Percentiles rank a stretch among this genome's conserved stretches.
These are phyloP conservation scores for Lentinula novae-zelandiae DNA, from an alignment of 1,284 basidiomycete species.

Conservation along the genomic window DNA sequence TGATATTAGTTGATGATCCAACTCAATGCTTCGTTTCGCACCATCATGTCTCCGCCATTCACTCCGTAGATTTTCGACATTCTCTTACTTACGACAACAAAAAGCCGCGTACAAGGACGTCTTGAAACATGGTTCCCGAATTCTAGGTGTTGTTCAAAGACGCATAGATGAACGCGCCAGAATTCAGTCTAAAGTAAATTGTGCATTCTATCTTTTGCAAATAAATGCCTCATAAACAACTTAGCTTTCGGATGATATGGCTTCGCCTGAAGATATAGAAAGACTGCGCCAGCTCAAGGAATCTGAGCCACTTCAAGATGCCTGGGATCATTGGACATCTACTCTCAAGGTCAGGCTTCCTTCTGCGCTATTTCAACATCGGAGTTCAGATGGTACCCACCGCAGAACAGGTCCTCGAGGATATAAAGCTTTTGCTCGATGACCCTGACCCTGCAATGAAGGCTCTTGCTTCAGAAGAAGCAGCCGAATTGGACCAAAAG, in stretches of 20 bases:
- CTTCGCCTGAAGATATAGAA: slow-evolving; percentile 23
- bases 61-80: slow-evolving; percentile 9
- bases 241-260: slow-evolving; percentile 24
- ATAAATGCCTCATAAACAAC: neutral
- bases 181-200: slow-evolving; percentile 30
- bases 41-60: slow-evolving; percentile 9
- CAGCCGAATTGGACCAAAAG: slow-evolving; percentile 43
- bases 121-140: slow-evolving; percentile 30
- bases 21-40: slow-evolving; percentile 10
- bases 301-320: slow-evolving; percentile 24
- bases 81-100: slow-evolving; percentile 3
- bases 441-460: slow-evolving; percentile 79
- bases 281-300: slow-evolving; percentile 27
- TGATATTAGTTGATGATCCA: neutral
- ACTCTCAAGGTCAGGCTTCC: slow-evolving; percentile 26
- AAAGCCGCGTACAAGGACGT: neutral
- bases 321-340: slow-evolving; percentile 26
- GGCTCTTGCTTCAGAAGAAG: slow-evolving; percentile 73
- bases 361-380: neutral
- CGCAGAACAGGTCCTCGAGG: slow-evolving; percentile 57
- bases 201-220: neutral
- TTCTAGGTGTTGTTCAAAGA: slow-evolving; percentile 37
- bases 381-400: neutral
- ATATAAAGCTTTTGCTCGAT: slow-evolving; percentile 59
- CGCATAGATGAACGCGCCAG: slow-evolving; percentile 35